These are phyloP conservation scores for Ganoderma sinense DNA, from an alignment of 1,284 basidiomycete species.

Conservation along the genomic window DNA sequence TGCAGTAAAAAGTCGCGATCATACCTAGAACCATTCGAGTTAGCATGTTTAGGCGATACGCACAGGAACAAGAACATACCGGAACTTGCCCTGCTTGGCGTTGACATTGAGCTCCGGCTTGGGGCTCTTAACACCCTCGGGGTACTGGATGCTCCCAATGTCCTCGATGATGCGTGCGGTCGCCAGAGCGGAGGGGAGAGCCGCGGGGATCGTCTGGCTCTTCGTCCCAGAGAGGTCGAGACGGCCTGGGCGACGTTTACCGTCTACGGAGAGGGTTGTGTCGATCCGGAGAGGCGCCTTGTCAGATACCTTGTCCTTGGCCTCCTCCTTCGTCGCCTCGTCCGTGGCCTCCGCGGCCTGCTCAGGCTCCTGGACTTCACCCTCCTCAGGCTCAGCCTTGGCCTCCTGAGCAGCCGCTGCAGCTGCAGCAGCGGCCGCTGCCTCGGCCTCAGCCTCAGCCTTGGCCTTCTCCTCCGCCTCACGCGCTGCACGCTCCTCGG, in stretches of 20 bases:
- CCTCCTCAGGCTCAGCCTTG: conserved; percentile 46
- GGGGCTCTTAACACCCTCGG: conserved; percentile 86
- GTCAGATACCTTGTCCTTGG: conserved; percentile 43
- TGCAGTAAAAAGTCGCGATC: conserved; percentile 98
- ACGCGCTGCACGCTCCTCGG: conserved; percentile 35
- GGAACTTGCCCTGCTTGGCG: conserved; percentile 90
- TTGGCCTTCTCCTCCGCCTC: conserved; percentile 44
- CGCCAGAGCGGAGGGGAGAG: conserved; percentile 73
- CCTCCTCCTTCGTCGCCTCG: conserved; percentile 43
- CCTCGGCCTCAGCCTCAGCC: conserved; percentile 37
- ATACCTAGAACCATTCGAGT: conserved; percentile 63
- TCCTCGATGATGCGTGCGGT: conserved; percentile 87
- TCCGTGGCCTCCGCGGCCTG: conserved; percentile 37
- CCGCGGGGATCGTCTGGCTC: conserved; percentile 49
- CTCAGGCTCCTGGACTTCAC: conserved; percentile 48
- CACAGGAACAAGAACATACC: conserved; percentile 52
- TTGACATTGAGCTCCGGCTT: conserved; percentile 86
- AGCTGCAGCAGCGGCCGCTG: conserved; percentile 40
- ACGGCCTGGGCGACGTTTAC: conserved; percentile 69
- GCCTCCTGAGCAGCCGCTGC: conserved; percentile 42
- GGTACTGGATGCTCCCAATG: conserved; percentile 83
- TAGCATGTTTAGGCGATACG: too few species aligned
- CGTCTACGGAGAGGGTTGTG: conserved; percentile 50
- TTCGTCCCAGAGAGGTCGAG: conserved; percentile 69
- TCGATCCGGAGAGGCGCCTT: conserved; percentile 69